Conservation (phyloP, 768 basidiomycete genomes). For the Hypsizygus marmoreus region DNA sequence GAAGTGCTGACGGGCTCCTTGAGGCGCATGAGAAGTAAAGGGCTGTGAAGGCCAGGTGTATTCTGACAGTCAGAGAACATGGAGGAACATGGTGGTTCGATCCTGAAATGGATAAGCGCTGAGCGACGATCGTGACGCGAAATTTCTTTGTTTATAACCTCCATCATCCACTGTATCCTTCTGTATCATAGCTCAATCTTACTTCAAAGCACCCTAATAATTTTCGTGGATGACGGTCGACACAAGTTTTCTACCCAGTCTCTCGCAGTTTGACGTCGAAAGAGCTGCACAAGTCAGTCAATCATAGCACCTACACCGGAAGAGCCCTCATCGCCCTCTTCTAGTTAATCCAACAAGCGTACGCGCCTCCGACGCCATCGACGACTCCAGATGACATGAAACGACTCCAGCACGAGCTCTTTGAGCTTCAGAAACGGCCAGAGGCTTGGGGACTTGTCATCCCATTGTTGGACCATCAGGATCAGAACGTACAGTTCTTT, state of each 20-base stretch:
- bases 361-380: slow-evolving; percentile 48
- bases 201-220: neutral
- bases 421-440: slow-evolving; percentile 72
- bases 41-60: too few relatives aligned
- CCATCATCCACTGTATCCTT: too few relatives aligned
- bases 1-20: too few relatives aligned
- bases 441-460: slow-evolving; percentile 87
- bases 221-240: slow-evolving; percentile 29
- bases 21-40: too few relatives aligned
- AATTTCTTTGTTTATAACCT: too few relatives aligned
- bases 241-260: slow-evolving; percentile 51
- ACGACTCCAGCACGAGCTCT: slow-evolving; percentile 68
- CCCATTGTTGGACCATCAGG: slow-evolving; percentile 68
- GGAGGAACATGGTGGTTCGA: too few relatives aligned
- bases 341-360: slow-evolving; percentile 72
- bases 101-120: too few relatives aligned
- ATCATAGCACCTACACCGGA: slow-evolving; percentile 13
- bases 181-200: slow-evolving; percentile 1
- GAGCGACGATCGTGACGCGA: too few relatives aligned
- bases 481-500: slow-evolving; percentile 90
- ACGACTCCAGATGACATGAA: slow-evolving; percentile 62
- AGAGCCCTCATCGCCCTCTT: slow-evolving; percentile 4
- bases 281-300: slow-evolving; percentile 60
- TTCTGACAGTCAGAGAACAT: too few relatives aligned
- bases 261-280: slow-evolving; percentile 54